phyloP scores from a whole-genome alignment of 805 yeast species.

The Kluyveromyces siamensis region DNA sequence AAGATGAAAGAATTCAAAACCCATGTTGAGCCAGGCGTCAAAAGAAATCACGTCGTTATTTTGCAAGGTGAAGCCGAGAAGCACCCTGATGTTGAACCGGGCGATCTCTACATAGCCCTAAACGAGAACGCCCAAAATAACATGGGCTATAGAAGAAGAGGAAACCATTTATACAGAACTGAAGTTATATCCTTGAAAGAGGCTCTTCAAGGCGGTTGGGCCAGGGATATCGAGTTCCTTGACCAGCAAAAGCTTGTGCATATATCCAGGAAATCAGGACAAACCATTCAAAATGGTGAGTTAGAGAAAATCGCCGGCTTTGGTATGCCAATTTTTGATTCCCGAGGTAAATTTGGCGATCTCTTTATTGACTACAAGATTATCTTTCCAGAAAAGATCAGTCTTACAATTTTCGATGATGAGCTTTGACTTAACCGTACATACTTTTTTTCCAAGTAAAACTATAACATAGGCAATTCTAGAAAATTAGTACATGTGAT shows the following conservation, averaged over 20 bases:
- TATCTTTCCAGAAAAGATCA: conserved; percentile 30
- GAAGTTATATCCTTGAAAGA: conserved; percentile 69
- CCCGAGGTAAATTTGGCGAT: conserved; percentile 43
- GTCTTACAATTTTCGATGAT: conserved; percentile 2
- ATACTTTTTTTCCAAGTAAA: neutral
- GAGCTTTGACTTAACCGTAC: conserved; percentile 1
- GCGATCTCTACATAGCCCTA: conserved; percentile 61
- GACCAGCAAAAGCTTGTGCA: conserved; percentile 45
- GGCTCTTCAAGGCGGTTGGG: conserved; percentile 77
- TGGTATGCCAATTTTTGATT: conserved; percentile 73
- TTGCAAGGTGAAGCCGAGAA: conserved; percentile 75
- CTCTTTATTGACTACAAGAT: conserved; percentile 41
- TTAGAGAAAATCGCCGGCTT: conserved; percentile 60
- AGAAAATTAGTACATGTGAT: no score
- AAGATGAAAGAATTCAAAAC: conserved; percentile 50
- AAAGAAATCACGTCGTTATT: conserved; percentile 48
- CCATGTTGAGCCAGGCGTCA: conserved; percentile 61
- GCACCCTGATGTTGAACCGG: conserved; percentile 73
- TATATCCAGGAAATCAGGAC: conserved; percentile 43
- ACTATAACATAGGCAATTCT: neutral
- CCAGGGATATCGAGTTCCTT: conserved; percentile 52
- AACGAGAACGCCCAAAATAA: conserved; percentile 44
- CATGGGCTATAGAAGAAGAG: conserved; percentile 81
- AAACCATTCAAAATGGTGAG: conserved; percentile 53
- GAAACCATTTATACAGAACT: conserved; percentile 64